These are phyloP conservation scores for Daldinia eschscholtzii DNA, from an alignment of 2,329 filamentous ascomycete species.

Conservation along the genomic window DNA sequence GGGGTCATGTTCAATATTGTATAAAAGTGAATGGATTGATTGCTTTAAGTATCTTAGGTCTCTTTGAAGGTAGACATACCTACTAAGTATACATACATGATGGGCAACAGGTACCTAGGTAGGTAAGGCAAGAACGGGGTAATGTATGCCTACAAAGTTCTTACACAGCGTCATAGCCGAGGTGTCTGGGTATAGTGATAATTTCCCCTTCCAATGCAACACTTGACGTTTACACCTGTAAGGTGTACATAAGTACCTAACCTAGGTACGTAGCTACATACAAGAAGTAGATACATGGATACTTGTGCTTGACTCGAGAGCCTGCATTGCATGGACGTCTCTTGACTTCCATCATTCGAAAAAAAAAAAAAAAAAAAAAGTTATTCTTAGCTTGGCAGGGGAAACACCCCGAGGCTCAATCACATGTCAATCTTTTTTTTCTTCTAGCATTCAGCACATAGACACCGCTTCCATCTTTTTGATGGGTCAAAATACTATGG, in stretches of 20 bases:
- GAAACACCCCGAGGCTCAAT: slow-evolving; percentile 41
- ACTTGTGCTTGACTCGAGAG: slow-evolving; percentile 33
- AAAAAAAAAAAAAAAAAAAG: slow-evolving; percentile 6
- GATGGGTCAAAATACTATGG: slow-evolving; percentile 13
- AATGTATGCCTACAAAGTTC: slow-evolving; percentile 1
- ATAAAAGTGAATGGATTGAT: background rate
- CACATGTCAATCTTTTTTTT: slow-evolving; percentile 44
- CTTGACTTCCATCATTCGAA: slow-evolving; percentile 28
- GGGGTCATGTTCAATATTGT: background rate
- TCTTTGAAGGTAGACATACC: too few species aligned
- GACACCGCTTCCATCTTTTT: slow-evolving; percentile 12
- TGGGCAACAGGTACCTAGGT: too few species aligned
- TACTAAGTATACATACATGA: too few species aligned
- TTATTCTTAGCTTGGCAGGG: slow-evolving; percentile 40
- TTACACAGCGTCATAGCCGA: slow-evolving; percentile 9
- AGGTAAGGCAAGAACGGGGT: background rate
- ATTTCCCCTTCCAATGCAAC: slow-evolving; percentile 12
- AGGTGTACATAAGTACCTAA: background rate
- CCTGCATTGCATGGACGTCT: slow-evolving; percentile 35
- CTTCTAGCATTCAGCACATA: slow-evolving; percentile 18
- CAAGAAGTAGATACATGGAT: background rate
- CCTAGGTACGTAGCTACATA: background rate
- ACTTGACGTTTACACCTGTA: too few species aligned
- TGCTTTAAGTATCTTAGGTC: background rate
- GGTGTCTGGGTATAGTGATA: slow-evolving; percentile 7